These are phyloP conservation scores for Pluteus cervinus DNA, from an alignment of 768 basidiomycete species.

Conservation along the genomic window DNA sequence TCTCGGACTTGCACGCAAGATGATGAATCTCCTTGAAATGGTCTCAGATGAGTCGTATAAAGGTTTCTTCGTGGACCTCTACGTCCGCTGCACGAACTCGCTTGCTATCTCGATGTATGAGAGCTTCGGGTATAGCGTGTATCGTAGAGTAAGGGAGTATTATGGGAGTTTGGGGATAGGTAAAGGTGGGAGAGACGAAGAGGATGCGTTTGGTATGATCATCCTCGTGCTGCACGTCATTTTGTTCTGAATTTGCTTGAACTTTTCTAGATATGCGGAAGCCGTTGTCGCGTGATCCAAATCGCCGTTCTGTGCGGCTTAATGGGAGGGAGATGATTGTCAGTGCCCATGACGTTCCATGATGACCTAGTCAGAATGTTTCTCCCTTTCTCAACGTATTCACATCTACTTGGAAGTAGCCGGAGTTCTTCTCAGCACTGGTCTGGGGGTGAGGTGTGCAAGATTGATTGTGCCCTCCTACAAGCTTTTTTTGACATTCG, in stretches of 20 bases:
- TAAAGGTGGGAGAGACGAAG: conserved; percentile 74
- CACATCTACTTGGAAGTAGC: too few relatives aligned
- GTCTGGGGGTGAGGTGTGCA: too few relatives aligned
- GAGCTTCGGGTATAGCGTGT: conserved; percentile 89
- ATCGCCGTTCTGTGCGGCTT: conserved; percentile 58
- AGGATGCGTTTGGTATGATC: conserved; percentile 94
- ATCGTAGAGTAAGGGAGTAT: conserved; percentile 84
- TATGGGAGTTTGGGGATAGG: conserved; percentile 75
- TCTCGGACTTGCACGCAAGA: conserved; percentile 76
- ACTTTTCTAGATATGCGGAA: conserved; percentile 57
- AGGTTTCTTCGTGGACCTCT: conserved; percentile 92
- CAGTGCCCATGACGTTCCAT: conserved; percentile 53
- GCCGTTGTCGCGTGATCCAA: conserved; percentile 56
- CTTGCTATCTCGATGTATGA: conserved; percentile 93
- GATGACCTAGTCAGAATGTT: too few relatives aligned
- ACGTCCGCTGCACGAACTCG: conserved; percentile 82
- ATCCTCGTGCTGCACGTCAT: too few relatives aligned
- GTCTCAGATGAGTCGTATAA: conserved; percentile 78
- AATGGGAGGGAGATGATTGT: conserved; percentile 75
- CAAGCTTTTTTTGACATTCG: too few relatives aligned
- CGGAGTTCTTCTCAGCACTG: too few relatives aligned
- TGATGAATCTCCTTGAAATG: conserved; percentile 83
- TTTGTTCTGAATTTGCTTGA: conserved; percentile 1
- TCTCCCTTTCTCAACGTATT: too few relatives aligned
- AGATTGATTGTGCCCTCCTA: too few relatives aligned